A percentile compares a stretch with the other conserved stretches of the same genome.
These are phyloP conservation scores for Ophiostoma novo-ulmi DNA, from an alignment of 2,329 filamentous ascomycete genomes.

Conservation along the genomic window DNA sequence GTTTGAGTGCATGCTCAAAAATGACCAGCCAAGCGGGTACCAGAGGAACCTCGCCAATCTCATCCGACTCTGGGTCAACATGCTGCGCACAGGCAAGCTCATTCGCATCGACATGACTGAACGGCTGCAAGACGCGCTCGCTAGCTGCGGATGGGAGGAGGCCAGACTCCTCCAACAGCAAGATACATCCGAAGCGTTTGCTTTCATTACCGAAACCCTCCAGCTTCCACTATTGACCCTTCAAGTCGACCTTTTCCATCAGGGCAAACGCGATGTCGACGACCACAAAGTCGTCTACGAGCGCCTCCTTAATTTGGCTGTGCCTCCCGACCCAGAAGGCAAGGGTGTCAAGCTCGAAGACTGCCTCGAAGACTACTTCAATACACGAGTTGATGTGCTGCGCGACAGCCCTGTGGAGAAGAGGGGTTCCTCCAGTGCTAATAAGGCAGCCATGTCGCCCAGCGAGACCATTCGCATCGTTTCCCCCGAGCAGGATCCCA, in stretches of 20 bases:
- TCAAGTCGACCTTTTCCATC: slow-evolving; percentile 88
- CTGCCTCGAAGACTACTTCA: slow-evolving; percentile 91
- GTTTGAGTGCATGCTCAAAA: slow-evolving; percentile 90
- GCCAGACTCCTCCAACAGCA: slow-evolving; percentile 75
- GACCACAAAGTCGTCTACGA: slow-evolving; percentile 96
- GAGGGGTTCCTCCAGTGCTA: slow-evolving; percentile 32
- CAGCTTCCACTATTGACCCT: slow-evolving; percentile 81
- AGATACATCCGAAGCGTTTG: slow-evolving; percentile 92
- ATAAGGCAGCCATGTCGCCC: slow-evolving; percentile 29
- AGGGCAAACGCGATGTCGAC: slow-evolving; percentile 75
- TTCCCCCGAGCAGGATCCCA: slow-evolving; percentile 27
- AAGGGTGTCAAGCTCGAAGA: slow-evolving; percentile 76
- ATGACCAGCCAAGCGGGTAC: slow-evolving; percentile 65
- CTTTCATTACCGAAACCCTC: slow-evolving; percentile 85
- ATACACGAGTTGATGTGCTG: slow-evolving; percentile 83
- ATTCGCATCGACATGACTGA: slow-evolving; percentile 69
- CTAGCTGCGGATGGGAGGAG: slow-evolving; percentile 83
- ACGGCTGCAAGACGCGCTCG: slow-evolving; percentile 69
- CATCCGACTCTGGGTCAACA: slow-evolving; percentile 86
- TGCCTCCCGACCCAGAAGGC: slow-evolving; percentile 69
- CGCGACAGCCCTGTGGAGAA: slow-evolving; percentile 61
- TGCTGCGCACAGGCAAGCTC: slow-evolving; percentile 76
- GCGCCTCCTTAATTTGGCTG: slow-evolving; percentile 79
- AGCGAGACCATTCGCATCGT: slow-evolving; percentile 36
- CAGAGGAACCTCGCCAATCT: slow-evolving; percentile 70